Evolutionary conservation across 345 rosid species (phyloP), one percentile per base, ranked within the genome.

Genomic region (Citrus glauca): DNA sequence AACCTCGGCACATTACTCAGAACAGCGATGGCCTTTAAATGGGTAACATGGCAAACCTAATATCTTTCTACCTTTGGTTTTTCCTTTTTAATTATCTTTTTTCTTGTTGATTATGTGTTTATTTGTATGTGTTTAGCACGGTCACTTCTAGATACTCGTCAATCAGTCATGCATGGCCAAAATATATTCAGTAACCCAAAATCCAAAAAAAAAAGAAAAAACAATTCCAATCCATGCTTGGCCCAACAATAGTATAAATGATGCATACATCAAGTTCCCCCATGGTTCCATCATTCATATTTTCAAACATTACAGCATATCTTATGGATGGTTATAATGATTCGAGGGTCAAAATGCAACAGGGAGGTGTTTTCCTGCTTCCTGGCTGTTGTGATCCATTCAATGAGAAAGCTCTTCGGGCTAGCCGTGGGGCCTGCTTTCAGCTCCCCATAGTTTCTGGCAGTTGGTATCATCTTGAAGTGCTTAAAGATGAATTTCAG

Each of bases 311-410:
- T 0, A 13, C 11, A 11, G n/a, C 57, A 17, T 40, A 32, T 37
- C 50, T 3, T n/a, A 48, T 4, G 5, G 30, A 50, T 55, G 42
- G 55, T 42, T 55, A 35, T 24, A 14, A n/a, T 78, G 28, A 78
- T 48, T 17, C 53, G 33, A 32, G 33, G 33, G 40, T 74, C 48
- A 40, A 60, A 28, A 50, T 77, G 60, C 2, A 24, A 81, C 82
- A 93, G 98, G 93, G 87, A 79, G 98, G 98, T 74, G 92, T 89
- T n/a, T 95, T 91, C 86, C 87, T 96, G 68, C 99, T 96, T 85
- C 97, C 97, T 8, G 97, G 99, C 33, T 96, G 99, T 79, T 92
- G 97, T 37, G 98, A 96, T 87, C 98, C 97, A 3, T 93, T 93
- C 84, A 91, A 89, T n/a, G 89, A 86, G 63, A 96, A 96, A 83